phyloP scores from a whole-genome alignment of 768 basidiomycete species.

The Crucibulum laeve region DNA sequence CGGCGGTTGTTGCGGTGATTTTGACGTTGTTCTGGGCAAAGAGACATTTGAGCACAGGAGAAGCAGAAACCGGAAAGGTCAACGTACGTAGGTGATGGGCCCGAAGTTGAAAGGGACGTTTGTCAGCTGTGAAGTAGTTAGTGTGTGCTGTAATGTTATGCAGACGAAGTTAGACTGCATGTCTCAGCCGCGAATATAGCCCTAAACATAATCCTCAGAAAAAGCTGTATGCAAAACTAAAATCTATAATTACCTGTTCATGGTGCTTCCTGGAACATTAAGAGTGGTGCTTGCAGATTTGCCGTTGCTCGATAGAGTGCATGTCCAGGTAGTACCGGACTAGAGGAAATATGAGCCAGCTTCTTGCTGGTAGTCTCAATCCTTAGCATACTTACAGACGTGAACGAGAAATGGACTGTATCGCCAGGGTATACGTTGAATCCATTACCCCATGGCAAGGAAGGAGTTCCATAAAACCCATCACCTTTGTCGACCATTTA shows the following conservation, averaged over 20 bases:
- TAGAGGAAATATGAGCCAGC: background rate
- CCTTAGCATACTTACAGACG: slow-evolving; percentile 5
- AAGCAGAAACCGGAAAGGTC: background rate
- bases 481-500: slow-evolving; percentile 10
- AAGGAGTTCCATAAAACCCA: slow-evolving; percentile 22
- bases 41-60: background rate
- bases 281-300: slow-evolving; percentile 17
- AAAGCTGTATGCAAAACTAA: background rate
- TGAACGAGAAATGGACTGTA: slow-evolving; percentile 19
- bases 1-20: slow-evolving; percentile 19
- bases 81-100: slow-evolving; percentile 16
- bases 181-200: slow-evolving; percentile 23
- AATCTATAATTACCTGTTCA: slow-evolving; percentile 15
- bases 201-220: slow-evolving; percentile 5
- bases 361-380: background rate
- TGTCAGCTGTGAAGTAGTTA: slow-evolving; percentile 9
- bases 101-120: slow-evolving; percentile 21
- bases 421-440: slow-evolving; percentile 22
- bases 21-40: slow-evolving; percentile 16
- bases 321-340: slow-evolving; percentile 20
- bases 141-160: background rate
- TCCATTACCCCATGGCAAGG: slow-evolving; percentile 21
- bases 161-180: background rate
- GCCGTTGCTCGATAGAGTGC: slow-evolving; percentile 18
- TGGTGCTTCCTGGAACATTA: slow-evolving; percentile 18